Percentiles rank a stretch among this genome's conserved stretches.
These are phyloP conservation scores for Fraxinus dipetala DNA, from an alignment of 305 asterid genomes.

Conservation along the genomic window DNA sequence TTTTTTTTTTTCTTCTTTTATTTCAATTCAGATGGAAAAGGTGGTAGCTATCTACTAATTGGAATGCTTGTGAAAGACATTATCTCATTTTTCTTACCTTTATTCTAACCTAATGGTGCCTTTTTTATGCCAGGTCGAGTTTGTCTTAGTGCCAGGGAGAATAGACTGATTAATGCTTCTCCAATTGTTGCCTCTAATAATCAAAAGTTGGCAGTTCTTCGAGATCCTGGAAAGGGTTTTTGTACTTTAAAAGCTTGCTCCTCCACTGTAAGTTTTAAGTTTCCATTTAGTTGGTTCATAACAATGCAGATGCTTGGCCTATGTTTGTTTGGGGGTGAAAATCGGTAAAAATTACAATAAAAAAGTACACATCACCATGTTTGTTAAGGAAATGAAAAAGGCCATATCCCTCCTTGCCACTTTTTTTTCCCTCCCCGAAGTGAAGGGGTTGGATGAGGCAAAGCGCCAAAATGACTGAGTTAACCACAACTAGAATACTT, in stretches of 20 bases:
- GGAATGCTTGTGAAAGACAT: not conserved
- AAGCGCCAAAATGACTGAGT: not conserved
- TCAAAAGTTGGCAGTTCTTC: constrained; percentile 27
- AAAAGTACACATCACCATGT: constrained; percentile 6
- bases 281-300: constrained; percentile 16
- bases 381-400: constrained; percentile 19
- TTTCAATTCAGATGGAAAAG: constrained; percentile 14
- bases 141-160: constrained; percentile 34
- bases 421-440: constrained; percentile 12
- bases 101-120: constrained; percentile 12
- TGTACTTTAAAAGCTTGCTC: constrained; percentile 54
- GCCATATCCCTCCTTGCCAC: not conserved
- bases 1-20: not conserved
- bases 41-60: not conserved
- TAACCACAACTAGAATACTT: not conserved
- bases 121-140: constrained; percentile 40
- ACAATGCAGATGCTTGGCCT: constrained; percentile 10
- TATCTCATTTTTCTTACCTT: constrained; percentile 18
- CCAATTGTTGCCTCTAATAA: constrained; percentile 28
- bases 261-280: constrained; percentile 60
- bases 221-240: constrained; percentile 37
- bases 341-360: constrained; percentile 1
- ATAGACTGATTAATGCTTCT: constrained; percentile 27
- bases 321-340: constrained; percentile 16
- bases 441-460: constrained; percentile 14